A percentile compares a stretch with the other conserved stretches of the same genome.
Conservation (phyloP, 2,329 filamentous ascomycete genomes). For the Tolypocladium album region DNA sequence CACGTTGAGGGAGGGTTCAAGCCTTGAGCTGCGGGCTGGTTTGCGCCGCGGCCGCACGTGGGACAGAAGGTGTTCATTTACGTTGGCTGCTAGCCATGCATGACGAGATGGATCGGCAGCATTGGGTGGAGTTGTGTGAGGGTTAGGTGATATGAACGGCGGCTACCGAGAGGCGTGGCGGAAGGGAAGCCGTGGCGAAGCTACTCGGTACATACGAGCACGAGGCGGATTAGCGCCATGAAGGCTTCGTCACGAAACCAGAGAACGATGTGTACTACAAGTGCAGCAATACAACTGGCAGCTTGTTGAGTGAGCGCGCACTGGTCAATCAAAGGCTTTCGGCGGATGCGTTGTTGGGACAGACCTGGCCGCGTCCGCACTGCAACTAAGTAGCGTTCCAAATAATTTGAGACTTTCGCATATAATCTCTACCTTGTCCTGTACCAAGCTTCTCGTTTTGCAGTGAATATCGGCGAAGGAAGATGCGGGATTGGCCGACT, state of each 20-base stretch:
- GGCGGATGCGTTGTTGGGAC: background rate
- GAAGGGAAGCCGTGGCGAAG: background rate
- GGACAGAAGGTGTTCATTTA: background rate
- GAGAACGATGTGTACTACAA: background rate
- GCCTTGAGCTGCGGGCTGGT: background rate
- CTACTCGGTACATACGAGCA: background rate
- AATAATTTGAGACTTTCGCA: background rate
- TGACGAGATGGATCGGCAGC: constrained; percentile 1
- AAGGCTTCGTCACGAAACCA: background rate
- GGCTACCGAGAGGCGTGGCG: background rate
- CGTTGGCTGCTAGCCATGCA: background rate
- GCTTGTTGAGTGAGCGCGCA: background rate
- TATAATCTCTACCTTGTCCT: background rate
- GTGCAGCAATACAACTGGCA: background rate
- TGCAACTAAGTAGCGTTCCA: background rate
- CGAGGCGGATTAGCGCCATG: background rate
- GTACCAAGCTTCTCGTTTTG: background rate
- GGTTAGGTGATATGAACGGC: background rate
- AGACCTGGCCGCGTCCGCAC: background rate
- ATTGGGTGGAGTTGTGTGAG: constrained; percentile 1
- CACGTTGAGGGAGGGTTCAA: background rate
- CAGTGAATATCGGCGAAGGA: background rate
- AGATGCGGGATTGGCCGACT: background rate
- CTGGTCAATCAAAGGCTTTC: background rate
- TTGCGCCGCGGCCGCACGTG: background rate